Base-by-base conservation (phyloP, 169 alveolate species). In the Plasmodium relictum region DNA sequence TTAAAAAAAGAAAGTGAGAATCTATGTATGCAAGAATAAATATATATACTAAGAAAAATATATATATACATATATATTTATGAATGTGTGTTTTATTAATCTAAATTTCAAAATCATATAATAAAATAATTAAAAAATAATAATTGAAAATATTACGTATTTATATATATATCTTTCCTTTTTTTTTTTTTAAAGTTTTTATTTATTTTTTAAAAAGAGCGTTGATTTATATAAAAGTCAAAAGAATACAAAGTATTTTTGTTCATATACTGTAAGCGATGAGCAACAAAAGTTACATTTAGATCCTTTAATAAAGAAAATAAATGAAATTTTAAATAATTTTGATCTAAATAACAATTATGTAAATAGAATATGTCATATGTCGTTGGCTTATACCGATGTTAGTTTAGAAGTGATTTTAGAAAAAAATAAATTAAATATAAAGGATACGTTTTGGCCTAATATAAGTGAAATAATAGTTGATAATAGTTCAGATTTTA, bases 331-430 rank as follows among this genome's bases (percentile, higher is more conserved):
- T 50, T 56, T 80, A 61, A 31, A 8, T 0, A 6, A 65, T 12
- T 80, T 80, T 68, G 90, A 72, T 20, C 45, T 80, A 18, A 66
- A 41, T 14, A 69, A 80, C 62, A 50, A 61, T 31, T 63, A 62
- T 62, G 63, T 31, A 20, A 62, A 74, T 44, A 56, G 90, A 24
- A 68, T 41, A 37, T 80, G 80, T 66, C 90, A 80, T 72, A 16
- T 80, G 24, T 80, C 90, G n/a, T 68, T 80, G 31, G 90, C 90
- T 10, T 80, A 80, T 48, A 80, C 90, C 0, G 41, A 80, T 59
- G 52, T 52, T 24, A 54, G 45, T 42, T 80, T 80, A 58, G 83
- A 16, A 18, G n/a, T 20, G 14, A 26, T 80, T 8, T 61, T 80
- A 52, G 54, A 80, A 66, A 61, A 80, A 9, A 68, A 61, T n/a